Conservation (phyloP, 768 basidiomycete species). For the Amanita muscaria region DNA sequence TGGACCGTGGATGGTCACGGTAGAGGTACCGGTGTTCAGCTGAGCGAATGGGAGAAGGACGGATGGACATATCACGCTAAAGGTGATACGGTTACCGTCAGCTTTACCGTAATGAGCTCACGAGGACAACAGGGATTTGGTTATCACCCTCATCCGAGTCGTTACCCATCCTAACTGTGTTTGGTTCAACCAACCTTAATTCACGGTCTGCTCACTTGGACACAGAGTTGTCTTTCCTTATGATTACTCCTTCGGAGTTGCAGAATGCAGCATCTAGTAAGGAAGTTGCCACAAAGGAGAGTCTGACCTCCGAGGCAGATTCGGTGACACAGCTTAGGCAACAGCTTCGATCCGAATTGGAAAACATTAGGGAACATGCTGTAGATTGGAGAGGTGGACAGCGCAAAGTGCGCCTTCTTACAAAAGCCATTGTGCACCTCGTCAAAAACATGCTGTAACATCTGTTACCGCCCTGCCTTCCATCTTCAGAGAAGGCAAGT, state of each 20-base stretch:
- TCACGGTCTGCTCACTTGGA: constrained; percentile 86
- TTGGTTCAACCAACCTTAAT: constrained; percentile 93
- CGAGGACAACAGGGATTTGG: constrained; percentile 62
- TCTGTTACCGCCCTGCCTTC: neutral
- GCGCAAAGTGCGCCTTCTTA: constrained; percentile 53
- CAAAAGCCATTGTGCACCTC: constrained; percentile 51
- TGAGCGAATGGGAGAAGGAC: constrained; percentile 79
- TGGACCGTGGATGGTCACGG: constrained; percentile 22
- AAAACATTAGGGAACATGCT: constrained; percentile 39
- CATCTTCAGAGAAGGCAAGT: too few relatives aligned
- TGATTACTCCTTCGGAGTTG: constrained; percentile 55
- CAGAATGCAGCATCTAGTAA: constrained; percentile 1
- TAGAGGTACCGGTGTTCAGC: constrained; percentile 43
- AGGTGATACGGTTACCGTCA: constrained; percentile 37
- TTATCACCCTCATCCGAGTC: constrained; percentile 47
- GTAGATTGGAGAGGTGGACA: constrained; percentile 50
- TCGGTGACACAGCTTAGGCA: constrained; percentile 28
- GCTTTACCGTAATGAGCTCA: neutral
- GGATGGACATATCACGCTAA: constrained; percentile 99
- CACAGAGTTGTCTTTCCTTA: constrained; percentile 83
- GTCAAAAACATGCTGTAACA: constrained; percentile 55
- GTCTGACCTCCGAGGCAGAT: neutral
- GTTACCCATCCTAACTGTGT: constrained; percentile 66
- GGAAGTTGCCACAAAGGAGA: neutral
- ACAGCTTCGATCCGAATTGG: constrained; percentile 45